A percentile compares a stretch with the other conserved stretches of the same genome.
Evolutionary conservation across 345 rosid species (phyloP).

Genomic region (Bruguiera gymnorhiza): DNA sequence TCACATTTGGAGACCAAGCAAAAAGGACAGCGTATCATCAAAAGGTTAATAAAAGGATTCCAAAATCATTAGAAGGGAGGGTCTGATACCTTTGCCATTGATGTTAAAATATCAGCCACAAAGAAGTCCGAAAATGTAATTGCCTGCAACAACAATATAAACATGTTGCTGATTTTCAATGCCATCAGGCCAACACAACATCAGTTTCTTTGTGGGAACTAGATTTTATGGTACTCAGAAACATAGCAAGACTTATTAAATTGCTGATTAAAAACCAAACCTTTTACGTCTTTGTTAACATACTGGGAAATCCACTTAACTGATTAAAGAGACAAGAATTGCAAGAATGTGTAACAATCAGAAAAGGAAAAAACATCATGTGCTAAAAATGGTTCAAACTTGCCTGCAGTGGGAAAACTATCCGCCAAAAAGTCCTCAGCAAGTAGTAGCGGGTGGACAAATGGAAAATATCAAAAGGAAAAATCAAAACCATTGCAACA

Average conservation of each 20-base stretch:
- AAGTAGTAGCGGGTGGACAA: constrained; percentile 79
- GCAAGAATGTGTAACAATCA: not conserved
- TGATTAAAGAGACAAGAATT: not conserved
- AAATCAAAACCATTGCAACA: constrained; percentile 59
- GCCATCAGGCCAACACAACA: no score
- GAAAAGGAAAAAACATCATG: constrained; percentile 2
- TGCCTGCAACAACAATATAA: constrained; percentile 44
- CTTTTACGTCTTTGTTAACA: not conserved
- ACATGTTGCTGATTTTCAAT: not conserved
- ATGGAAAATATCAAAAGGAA: constrained; percentile 84
- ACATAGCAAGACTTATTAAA: not conserved
- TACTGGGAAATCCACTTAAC: not conserved
- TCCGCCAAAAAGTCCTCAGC: constrained; percentile 83
- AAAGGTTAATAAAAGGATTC: not conserved
- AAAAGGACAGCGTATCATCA: not conserved
- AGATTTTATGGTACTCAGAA: not conserved
- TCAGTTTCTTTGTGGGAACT: no score
- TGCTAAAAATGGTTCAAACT: constrained; percentile 15
- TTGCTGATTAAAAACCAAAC: not conserved
- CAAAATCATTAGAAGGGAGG: not conserved
- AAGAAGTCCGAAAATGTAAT: constrained; percentile 88
- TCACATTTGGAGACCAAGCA: not conserved
- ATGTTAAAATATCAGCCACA: constrained; percentile 88
- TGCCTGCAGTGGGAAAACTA: constrained; percentile 87
- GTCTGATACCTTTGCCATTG: constrained; percentile 78